phyloP scores from a whole-genome alignment of 78 protist species.

The Salpingoeca rosetta region DNA sequence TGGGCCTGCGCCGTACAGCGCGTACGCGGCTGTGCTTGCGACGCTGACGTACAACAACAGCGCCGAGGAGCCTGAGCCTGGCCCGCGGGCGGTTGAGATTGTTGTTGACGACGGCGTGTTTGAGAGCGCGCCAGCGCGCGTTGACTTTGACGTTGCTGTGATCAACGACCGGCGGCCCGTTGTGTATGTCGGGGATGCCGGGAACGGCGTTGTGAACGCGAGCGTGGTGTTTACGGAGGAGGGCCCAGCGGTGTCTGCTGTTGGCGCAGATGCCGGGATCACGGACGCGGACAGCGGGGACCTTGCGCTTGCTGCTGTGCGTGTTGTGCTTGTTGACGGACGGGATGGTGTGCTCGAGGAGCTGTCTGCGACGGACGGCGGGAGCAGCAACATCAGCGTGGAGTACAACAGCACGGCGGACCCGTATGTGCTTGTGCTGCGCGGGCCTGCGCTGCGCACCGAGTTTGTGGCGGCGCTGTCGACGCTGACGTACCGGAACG shows the following conservation, averaged over 20 bases:
- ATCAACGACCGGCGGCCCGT: neutral
- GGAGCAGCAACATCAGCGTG: neutral
- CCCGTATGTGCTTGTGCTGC: neutral
- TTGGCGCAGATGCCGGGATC: neutral
- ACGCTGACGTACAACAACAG: neutral
- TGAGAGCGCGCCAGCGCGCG: neutral
- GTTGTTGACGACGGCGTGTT: neutral
- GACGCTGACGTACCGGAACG: neutral
- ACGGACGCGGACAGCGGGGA: neutral
- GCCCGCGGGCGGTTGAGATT: neutral
- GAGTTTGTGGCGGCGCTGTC: neutral
- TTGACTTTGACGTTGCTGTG: neutral
- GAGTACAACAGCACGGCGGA: neutral
- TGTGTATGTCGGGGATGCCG: neutral
- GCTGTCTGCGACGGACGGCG: neutral
- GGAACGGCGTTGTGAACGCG: neutral
- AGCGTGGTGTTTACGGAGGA: neutral
- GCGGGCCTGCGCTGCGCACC: neutral
- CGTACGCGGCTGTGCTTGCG: neutral
- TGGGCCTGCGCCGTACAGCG: neutral
- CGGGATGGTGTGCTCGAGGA: neutral
- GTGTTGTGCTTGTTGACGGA: neutral
- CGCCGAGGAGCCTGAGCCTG: neutral
- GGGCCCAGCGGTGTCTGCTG: neutral
- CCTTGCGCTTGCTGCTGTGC: neutral